Evolutionary conservation across 768 basidiomycete species (phyloP), one percentile per base, ranked within the genome.

Genomic region (Leccinum olivaceopallidum): DNA sequence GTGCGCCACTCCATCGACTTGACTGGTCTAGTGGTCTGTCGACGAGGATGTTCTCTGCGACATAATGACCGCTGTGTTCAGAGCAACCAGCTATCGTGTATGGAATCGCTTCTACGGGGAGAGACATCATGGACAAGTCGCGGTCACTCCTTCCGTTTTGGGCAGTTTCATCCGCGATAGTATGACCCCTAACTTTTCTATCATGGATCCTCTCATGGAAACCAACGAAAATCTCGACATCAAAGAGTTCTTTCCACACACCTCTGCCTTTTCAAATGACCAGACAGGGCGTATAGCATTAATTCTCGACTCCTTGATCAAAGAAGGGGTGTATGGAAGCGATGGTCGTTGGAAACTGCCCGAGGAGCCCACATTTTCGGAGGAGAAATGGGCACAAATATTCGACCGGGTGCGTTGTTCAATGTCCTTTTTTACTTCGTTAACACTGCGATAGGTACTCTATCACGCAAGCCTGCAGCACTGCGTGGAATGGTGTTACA

Each of bases 1-100:
- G 78, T 4, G 84, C 85, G 6, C 86, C 87, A 54, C 88, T 92
- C 90, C 90, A 92, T 76, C 91, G 76, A 69, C 88, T 91, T 4
- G 79, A 76, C 59, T 83, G 84, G 67, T 91, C 88, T 55, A 73
- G 71, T 0, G 88, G 88, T 20, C 77, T 79, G 71, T 91, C 85
- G 20, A 83, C 75, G 26, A 87, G 72, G 57, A 92, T 88, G 63
- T 91, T 87, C 61, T 89, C 84, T 3, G 89, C 81, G 28, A 77
- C 79, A 75, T 90, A 91, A 63, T 77, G 79, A 4, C 86, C 86
- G 65, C 88, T 90, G 71, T 89, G 88, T 37, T 88, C 81, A n/a
- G 88, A 87, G 42, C 84, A 83, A 22, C 80, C 79, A 0, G 80
- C 80, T 36, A 91, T 83, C 0, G 80, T 75, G 62, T 85, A 90